Evolutionary conservation across 257 asterid species (phyloP).

Genomic region (Avicennia marina): DNA sequence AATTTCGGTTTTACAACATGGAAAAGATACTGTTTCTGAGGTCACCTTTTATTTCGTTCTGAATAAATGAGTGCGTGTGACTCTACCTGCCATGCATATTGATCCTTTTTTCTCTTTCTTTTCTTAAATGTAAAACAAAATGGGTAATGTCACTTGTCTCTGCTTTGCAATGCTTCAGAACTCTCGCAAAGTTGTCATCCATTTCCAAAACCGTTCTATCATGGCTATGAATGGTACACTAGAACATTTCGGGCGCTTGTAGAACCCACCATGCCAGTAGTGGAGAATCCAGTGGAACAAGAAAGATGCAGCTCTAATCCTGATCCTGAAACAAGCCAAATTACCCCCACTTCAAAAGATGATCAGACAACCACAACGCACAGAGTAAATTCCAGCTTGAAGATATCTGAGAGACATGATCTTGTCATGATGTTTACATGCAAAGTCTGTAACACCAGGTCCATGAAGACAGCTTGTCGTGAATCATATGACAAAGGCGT

Average conservation of each 20-base stretch:
- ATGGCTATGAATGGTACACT: conserved; percentile 18
- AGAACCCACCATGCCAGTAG: conserved; percentile 22
- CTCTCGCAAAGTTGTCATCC: conserved; percentile 25
- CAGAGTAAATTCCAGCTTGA: conserved; percentile 46
- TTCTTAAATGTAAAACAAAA: not conserved
- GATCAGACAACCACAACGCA: conserved; percentile 26
- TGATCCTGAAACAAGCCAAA: conserved; percentile 14
- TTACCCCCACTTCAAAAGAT: conserved; percentile 11
- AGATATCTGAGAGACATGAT: conserved; percentile 60
- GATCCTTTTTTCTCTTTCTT: not conserved
- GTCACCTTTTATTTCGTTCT: not conserved
- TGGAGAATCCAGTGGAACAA: conserved; percentile 19
- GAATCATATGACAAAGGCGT: conserved; percentile 82
- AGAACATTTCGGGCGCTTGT: conserved; percentile 46
- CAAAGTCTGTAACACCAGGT: conserved; percentile 68
- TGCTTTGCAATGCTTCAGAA: conserved; percentile 31
- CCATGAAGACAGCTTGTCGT: conserved; percentile 63
- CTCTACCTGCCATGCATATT: not conserved
- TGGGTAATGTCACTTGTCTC: not conserved
- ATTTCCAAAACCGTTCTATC: conserved; percentile 35
- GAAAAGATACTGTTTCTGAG: no score
- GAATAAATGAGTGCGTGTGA: not conserved
- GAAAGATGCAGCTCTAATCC: conserved; percentile 32
- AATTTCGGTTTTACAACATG: no score
- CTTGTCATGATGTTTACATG: conserved; percentile 77